phyloP scores from a whole-genome alignment of 2,329 filamentous ascomycete species.

The Clonostachys sp. region DNA sequence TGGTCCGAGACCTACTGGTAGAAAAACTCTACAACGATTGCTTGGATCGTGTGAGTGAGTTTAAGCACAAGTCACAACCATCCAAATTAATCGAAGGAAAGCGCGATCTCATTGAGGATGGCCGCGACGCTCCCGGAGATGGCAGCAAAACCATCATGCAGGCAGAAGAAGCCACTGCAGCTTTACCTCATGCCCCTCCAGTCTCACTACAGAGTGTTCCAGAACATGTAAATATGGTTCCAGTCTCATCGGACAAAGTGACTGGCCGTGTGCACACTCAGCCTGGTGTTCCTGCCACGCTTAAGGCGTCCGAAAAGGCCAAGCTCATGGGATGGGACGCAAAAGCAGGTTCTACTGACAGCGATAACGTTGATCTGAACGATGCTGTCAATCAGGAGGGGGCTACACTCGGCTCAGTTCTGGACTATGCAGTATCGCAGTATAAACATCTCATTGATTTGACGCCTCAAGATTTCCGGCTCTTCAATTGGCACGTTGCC shows the following conservation, averaged over 20 bases:
- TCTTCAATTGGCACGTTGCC: constrained; percentile 97
- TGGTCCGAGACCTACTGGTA: constrained; percentile 72
- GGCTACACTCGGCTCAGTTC: constrained; percentile 82
- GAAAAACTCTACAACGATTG: constrained; percentile 95
- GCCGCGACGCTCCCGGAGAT: constrained; percentile 70
- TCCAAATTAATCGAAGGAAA: constrained; percentile 77
- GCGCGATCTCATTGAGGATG: constrained; percentile 73
- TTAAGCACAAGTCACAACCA: constrained; percentile 72
- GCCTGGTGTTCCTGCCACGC: constrained; percentile 62
- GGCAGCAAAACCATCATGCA: constrained; percentile 65
- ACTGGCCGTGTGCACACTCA: constrained; percentile 71
- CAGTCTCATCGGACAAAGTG: constrained; percentile 61
- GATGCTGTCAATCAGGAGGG: constrained; percentile 55
- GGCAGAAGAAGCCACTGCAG: constrained; percentile 65
- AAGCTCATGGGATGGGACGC: constrained; percentile 79
- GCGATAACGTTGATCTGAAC: constrained; percentile 68
- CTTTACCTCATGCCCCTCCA: constrained; percentile 49
- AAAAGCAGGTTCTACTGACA: constrained; percentile 55
- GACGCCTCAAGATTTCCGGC: constrained; percentile 77
- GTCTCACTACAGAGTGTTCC: constrained; percentile 50
- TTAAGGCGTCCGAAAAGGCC: constrained; percentile 73
- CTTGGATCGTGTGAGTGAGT: constrained; percentile 84
- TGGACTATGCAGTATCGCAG: constrained; percentile 86
- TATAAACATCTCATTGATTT: constrained; percentile 81
- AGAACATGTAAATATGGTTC: constrained; percentile 51